Evolutionary conservation across 495 filamentous ascomycete species (phyloP).

Genomic region (Tuber umbilicatum): DNA sequence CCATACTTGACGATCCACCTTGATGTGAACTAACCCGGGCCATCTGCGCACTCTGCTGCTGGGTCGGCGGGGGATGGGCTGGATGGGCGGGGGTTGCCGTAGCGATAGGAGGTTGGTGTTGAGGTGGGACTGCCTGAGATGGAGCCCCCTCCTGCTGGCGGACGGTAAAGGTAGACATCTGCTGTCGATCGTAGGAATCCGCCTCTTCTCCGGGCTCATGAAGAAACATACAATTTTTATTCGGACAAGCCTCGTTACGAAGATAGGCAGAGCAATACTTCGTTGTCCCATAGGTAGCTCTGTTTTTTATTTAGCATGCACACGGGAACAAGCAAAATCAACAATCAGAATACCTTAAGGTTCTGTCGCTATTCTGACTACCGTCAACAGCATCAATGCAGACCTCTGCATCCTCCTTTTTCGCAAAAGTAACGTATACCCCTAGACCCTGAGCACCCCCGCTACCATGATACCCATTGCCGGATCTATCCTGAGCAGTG

Average conservation of each 20-base stretch:
- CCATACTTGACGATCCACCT: conserved; percentile 34
- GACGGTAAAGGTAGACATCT: conserved; percentile 92
- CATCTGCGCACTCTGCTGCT: conserved; percentile 69
- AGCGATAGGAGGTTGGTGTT: conserved; percentile 49
- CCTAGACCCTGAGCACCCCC: conserved; percentile 63
- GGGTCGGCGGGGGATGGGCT: conserved; percentile 39
- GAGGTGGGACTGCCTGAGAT: conserved; percentile 43
- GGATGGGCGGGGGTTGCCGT: conserved; percentile 63
- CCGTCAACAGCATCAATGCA: conserved; percentile 92
- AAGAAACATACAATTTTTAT: conserved; percentile 93
- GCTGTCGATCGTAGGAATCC: conserved; percentile 91
- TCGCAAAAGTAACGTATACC: conserved; percentile 93
- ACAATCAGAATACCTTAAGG: conserved; percentile 53
- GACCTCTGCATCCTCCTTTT: conserved; percentile 72
- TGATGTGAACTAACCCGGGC: conserved; percentile 50
- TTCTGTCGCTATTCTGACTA: conserved; percentile 79
- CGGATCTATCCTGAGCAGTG: conserved; percentile 35
- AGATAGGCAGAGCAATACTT: conserved; percentile 99
- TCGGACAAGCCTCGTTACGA: conserved; percentile 83
- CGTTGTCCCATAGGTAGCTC: conserved; percentile 93
- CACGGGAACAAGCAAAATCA: conserved; percentile 2
- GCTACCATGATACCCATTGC: conserved; percentile 12
- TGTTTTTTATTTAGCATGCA: conserved; percentile 43
- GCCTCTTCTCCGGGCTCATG: conserved; percentile 96
- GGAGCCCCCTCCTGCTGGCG: conserved; percentile 54